These are phyloP conservation scores for Musa beccarii DNA, from an alignment of 176 grass and related monocot genomes.

Conservation along the genomic window DNA sequence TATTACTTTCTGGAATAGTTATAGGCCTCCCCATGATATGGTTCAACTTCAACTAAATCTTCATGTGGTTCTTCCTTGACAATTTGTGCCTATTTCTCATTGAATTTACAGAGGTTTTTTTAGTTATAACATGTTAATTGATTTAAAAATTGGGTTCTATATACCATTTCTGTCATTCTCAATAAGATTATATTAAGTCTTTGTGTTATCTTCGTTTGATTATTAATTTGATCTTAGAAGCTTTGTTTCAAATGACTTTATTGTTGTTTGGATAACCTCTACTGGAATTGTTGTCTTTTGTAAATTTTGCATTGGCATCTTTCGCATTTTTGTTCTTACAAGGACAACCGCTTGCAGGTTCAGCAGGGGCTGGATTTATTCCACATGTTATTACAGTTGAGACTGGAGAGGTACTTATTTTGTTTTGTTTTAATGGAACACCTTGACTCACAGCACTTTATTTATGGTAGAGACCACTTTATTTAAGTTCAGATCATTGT, in stretches of 20 bases:
- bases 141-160: neutral
- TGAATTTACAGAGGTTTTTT: too few species aligned
- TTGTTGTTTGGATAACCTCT: neutral
- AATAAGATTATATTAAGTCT: too few species aligned
- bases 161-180: neutral
- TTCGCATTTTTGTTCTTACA: neutral
- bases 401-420: slow-evolving; percentile 68
- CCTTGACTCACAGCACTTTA: neutral
- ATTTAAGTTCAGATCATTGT: too few species aligned
- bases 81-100: neutral
- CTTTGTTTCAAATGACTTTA: neutral
- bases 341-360: slow-evolving; percentile 45
- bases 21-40: neutral
- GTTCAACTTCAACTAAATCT: neutral
- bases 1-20: neutral
- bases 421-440: neutral
- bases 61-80: neutral
- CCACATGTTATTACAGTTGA: slow-evolving; percentile 83
- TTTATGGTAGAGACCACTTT: too few species aligned
- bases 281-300: neutral
- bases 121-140: neutral
- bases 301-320: neutral
- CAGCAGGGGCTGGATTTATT: slow-evolving; percentile 68
- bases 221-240: neutral
- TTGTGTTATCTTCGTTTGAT: too few species aligned